Percentiles rank a stretch among this genome's conserved stretches.
These are phyloP conservation scores for Nemania sp. DNA, from an alignment of 2,329 filamentous ascomycete species.

Conservation along the genomic window DNA sequence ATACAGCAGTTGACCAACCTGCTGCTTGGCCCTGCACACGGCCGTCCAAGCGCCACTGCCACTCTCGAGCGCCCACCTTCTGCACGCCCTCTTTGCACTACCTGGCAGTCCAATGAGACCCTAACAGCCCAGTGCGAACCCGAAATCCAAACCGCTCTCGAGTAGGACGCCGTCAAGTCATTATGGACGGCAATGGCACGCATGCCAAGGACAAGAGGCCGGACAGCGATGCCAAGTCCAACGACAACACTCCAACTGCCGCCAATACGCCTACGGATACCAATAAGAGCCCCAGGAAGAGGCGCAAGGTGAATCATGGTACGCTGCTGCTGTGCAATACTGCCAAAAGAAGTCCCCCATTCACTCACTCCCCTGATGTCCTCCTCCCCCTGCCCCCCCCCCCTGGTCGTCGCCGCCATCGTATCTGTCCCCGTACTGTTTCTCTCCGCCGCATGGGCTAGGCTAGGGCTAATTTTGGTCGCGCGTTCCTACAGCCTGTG, in stretches of 20 bases:
- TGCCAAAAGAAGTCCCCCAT: constrained; percentile 31
- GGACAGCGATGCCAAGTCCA: constrained; percentile 45
- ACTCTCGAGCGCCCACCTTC: constrained; percentile 47
- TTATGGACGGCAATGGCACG: constrained; percentile 42
- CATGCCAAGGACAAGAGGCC: constrained; percentile 47
- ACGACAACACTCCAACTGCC: constrained; percentile 41
- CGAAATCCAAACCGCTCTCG: constrained; percentile 34
- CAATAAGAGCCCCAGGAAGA: constrained; percentile 72
- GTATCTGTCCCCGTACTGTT: constrained; percentile 30
- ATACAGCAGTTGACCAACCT: constrained; percentile 35
- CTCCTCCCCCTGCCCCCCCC: constrained; percentile 15
- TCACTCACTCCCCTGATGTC: constrained; percentile 25
- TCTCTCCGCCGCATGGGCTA: constrained; percentile 40
- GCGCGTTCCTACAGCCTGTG: constrained; percentile 70
- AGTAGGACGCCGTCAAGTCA: constrained; percentile 37
- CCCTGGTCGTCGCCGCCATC: constrained; percentile 30
- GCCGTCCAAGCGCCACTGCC: constrained; percentile 44
- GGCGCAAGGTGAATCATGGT: constrained; percentile 90
- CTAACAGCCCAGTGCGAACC: constrained; percentile 44
- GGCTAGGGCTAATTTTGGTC: constrained; percentile 46
- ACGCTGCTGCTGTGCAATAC: constrained; percentile 57
- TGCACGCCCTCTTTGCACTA: constrained; percentile 50
- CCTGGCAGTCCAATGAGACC: constrained; percentile 50
- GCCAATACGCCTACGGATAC: constrained; percentile 39
- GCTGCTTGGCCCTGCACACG: constrained; percentile 46